Percentiles rank a stretch among this genome's conserved stretches.
Evolutionary conservation across 2,329 filamentous ascomycete species (phyloP).

Genomic region (Eurotiales sp.): DNA sequence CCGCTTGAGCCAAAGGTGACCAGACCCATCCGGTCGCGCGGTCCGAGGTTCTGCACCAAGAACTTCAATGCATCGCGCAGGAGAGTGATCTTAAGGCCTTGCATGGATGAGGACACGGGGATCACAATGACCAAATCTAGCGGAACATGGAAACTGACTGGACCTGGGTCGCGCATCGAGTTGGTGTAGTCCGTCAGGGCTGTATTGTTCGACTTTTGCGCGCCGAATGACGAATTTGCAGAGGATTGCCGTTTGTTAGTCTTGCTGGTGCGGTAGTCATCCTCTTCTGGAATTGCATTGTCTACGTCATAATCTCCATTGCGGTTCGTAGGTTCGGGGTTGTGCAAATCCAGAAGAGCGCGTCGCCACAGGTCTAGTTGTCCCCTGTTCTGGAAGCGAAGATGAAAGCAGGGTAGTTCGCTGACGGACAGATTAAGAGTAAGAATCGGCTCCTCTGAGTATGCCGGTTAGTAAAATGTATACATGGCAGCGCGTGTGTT

Average conservation of each 20-base stretch:
- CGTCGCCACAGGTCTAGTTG: constrained; percentile 90
- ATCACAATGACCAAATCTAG: constrained; percentile 96
- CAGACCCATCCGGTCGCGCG: constrained; percentile 91
- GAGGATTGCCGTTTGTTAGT: constrained; percentile 70
- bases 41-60: constrained; percentile 82
- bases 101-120: constrained; percentile 96
- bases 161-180: constrained; percentile 49
- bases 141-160: constrained; percentile 71
- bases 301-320: constrained; percentile 78
- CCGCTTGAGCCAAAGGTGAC: constrained; percentile 95
- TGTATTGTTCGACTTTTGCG: constrained; percentile 76
- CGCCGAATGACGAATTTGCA: constrained; percentile 75
- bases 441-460: constrained; percentile 71
- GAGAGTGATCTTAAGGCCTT: constrained; percentile 96
- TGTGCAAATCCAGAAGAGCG: constrained; percentile 77
- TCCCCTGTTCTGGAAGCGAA: constrained; percentile 73
- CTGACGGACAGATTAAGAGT: constrained; percentile 86
- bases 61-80: constrained; percentile 89
- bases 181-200: constrained; percentile 89
- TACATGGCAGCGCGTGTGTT: neutral
- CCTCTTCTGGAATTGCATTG: constrained; percentile 79
- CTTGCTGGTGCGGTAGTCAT: constrained; percentile 65
- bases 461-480: neutral
- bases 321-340: constrained; percentile 58
- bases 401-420: constrained; percentile 90